Evolutionary conservation across 345 rosid species (phyloP), one percentile per base, ranked within the genome.

Genomic region (Corchorus capsularis): DNA sequence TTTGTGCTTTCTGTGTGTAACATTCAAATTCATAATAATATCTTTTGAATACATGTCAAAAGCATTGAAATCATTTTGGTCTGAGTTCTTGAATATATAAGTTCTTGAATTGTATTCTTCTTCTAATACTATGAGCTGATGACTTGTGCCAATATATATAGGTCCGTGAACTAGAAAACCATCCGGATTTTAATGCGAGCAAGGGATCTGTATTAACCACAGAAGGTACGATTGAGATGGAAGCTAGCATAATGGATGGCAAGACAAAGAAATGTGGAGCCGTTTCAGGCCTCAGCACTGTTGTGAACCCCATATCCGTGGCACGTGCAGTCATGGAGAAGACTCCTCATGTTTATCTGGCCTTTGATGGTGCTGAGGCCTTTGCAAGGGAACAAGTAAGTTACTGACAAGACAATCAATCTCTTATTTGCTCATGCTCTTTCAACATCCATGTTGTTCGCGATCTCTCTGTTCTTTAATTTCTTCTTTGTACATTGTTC

Each of bases 221-320:
- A 5, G 71, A 66, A 15, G 99, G 98, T 74, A 90, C 98, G 2
- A 87, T 95, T 56, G 99, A 95, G 85, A 95, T 95, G 99, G 99
- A 95, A 82, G 98, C 99, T 84, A 83, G 89, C 52, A 93, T 95
- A 35, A 93, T 95, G 99, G 98, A 95, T 64, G 99, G 99, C 8
- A 93, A 87, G 45, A 85, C 98, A 0, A 93, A 83, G 82, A 83
- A 79, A 37, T 93, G 99, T 70, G 99, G 99, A 76, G 98, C 96
- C 10, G 99, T 95, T 79, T 88, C 93, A 34, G 99, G 99, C 45
- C 86, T 95, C 49, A 88, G 89, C 37, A 93, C 98, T 55, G 93
- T 95, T 20, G 92, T 93, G 71, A 95, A 95, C 62, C 83, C 99
- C 14, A 79, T 93, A 62, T 90, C 98, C 64, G 76, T 93, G 45